Percentiles rank a stretch among this genome's conserved stretches.
These are phyloP conservation scores for Ophiostoma quercus DNA, from an alignment of 2,329 filamentous ascomycete genomes.

Conservation along the genomic window DNA sequence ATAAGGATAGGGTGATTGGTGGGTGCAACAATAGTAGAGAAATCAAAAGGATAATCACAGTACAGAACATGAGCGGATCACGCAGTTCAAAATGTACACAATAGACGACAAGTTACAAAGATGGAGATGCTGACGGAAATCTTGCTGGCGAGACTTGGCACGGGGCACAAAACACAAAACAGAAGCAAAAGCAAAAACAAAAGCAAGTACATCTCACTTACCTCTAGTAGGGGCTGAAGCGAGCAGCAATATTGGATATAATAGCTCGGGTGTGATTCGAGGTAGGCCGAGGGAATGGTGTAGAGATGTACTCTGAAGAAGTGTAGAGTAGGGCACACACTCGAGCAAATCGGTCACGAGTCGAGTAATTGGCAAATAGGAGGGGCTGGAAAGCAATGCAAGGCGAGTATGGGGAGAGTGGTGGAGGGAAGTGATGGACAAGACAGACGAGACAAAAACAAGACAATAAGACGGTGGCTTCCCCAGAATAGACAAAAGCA, in stretches of 20 bases:
- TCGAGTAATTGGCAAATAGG: background rate
- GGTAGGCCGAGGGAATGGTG: background rate
- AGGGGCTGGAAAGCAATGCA: slow-evolving; percentile 1
- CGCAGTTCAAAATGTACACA: background rate
- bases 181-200: background rate
- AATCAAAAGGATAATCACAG: no score
- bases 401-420: background rate
- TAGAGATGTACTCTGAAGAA: background rate
- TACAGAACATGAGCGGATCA: no score
- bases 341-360: background rate
- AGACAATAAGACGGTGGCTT: background rate
- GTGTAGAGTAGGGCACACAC: background rate
- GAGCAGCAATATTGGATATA: background rate
- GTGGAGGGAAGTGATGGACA: background rate
- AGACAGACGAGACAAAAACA: background rate
- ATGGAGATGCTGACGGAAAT: background rate
- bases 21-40: background rate
- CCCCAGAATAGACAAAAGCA: background rate
- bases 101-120: background rate
- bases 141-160: background rate
- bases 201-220: background rate
- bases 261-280: background rate
- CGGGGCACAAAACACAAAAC: background rate
- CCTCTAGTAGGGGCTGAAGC: background rate
- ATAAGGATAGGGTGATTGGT: background rate